phyloP scores from a whole-genome alignment of 345 rosid species.

The Moricandia moricandioides region DNA sequence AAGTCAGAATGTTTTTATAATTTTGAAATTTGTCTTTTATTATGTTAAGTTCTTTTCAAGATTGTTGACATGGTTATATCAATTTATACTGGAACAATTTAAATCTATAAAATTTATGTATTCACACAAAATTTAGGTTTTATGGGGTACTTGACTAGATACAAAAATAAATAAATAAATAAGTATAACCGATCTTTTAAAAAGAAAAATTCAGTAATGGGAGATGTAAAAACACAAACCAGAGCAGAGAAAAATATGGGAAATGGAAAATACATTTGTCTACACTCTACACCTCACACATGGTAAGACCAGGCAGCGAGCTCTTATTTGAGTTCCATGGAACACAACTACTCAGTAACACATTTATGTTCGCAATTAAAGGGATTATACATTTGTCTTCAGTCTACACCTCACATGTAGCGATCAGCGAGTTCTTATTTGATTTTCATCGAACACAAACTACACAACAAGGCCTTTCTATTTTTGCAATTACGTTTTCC shows the following conservation, averaged over 20 bases:
- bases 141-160: background rate
- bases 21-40: background rate
- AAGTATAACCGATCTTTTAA: background rate
- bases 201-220: background rate
- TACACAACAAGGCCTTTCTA: constrained; percentile 18
- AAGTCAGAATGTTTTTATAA: background rate
- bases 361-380: background rate
- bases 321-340: background rate
- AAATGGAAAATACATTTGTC: background rate
- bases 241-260: background rate
- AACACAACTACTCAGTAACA: background rate
- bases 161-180: background rate
- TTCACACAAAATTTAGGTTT: background rate
- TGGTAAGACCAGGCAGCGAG: background rate
- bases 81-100: background rate
- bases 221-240: background rate
- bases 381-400: background rate
- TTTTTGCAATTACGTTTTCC: background rate
- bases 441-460: constrained; percentile 1
- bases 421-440: background rate
- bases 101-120: background rate
- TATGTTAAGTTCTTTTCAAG: background rate
- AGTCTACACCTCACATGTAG: constrained; percentile 16
- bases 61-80: background rate
- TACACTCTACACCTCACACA: background rate